phyloP scores from a whole-genome alignment of 2,329 filamentous ascomycete genomes.

The Coniochaeta sp. region DNA sequence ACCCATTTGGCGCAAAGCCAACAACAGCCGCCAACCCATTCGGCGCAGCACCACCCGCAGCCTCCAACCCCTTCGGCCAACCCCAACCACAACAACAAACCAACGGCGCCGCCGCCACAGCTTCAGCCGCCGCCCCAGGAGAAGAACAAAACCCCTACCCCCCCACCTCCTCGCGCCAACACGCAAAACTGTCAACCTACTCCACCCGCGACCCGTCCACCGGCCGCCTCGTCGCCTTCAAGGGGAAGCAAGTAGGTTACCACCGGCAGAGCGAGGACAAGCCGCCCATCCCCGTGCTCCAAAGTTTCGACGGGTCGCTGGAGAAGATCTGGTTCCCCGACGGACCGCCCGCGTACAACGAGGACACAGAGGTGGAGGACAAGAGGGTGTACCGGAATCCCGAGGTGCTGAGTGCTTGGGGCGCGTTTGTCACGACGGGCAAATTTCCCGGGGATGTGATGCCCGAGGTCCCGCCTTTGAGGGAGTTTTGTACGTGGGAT shows the following conservation, averaged over 20 bases:
- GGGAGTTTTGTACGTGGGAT: conserved; percentile 69
- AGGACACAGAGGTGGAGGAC: conserved; percentile 54
- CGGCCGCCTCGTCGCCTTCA: conserved; percentile 21
- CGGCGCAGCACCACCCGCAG: background rate
- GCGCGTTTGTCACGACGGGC: conserved; percentile 57
- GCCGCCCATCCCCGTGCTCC: conserved; percentile 33
- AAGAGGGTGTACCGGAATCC: conserved; percentile 38
- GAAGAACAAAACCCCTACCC: conserved; percentile 15
- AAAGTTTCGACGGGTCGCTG: conserved; percentile 46
- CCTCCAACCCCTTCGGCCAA: background rate
- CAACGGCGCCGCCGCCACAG: no score
- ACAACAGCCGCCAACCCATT: background rate
- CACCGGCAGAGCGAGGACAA: conserved; percentile 24
- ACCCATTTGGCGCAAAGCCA: background rate
- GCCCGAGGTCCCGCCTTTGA: conserved; percentile 70
- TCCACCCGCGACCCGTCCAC: conserved; percentile 13
- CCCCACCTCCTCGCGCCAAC: conserved; percentile 18
- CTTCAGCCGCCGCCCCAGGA: no score
- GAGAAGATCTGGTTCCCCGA: conserved; percentile 67
- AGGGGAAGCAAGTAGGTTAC: conserved; percentile 22
- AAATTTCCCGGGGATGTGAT: conserved; percentile 64
- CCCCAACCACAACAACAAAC: conserved; percentile 1
- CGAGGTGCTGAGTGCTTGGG: conserved; percentile 38
- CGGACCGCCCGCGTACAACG: conserved; percentile 57
- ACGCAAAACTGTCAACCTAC: conserved; percentile 23